Evolutionary conservation across 768 basidiomycete species (phyloP), one percentile per base, ranked within the genome.

Genomic region (Calvatia gigantea): DNA sequence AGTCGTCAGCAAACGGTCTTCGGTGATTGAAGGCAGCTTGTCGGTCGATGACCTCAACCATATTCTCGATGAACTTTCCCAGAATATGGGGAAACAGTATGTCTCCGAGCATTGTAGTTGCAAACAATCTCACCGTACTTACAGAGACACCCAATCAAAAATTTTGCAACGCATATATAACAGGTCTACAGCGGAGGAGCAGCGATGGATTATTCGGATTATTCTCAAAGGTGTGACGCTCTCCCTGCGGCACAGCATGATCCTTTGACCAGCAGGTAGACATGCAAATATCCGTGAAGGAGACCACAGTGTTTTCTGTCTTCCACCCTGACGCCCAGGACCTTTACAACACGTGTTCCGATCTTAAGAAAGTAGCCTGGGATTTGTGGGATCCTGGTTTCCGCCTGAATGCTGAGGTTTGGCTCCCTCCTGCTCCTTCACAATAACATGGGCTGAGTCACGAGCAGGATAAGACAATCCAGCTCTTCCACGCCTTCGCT

Each of bases 321-420:
- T 93, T 98, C 64, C 97, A 99, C 70, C 90, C 92, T 0, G 94
- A 98, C 62, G 95, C 96, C 0, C 87, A 91, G 58, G 91, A 93
- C 66, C 71, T 97, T 6, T 99, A 91, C 75, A 98, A 98, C 66
- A 94, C 94, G 0, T 98, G 94, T 67, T 98, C 95, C 0, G 95
- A 98, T 69, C 75, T 98, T 43, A 95, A 95, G 75, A 90, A 91
- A 56, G 91, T 99, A 2, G 87, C 85, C 29, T 98, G 89, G 86
- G 87, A 88, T 50, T 74, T 99, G 1, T 88, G 86, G 76, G 86
- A 97, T 67, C 86, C 88, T 0, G 73, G 78, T 2, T 77, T 79
- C 44, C 77, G 91, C 38, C 73, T 91, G 12, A 81, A 85, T 44
- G 76, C 79, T 6, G 79, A 84, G 68, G 85, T 84, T 65, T n/a